Conservation (phyloP, 352 stramenopile species). For the Thalassiosira hispida region DNA sequence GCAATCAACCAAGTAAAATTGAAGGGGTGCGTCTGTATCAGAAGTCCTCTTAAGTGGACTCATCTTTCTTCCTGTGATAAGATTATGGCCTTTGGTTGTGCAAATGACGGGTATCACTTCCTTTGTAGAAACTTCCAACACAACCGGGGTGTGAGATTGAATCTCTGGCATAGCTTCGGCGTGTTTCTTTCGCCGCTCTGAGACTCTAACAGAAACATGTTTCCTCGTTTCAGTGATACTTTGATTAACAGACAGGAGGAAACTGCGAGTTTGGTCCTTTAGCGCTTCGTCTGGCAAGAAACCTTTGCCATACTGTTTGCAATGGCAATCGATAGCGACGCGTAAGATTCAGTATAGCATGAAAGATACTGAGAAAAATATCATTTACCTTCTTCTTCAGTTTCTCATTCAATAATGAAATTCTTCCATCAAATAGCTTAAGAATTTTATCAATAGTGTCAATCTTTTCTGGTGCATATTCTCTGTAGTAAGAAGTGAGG, state of each 20-base stretch:
- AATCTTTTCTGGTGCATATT: slow-evolving; percentile 76
- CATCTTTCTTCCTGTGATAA: slow-evolving; percentile 32
- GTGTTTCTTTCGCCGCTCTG: slow-evolving; percentile 44
- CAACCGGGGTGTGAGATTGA: slow-evolving; percentile 36
- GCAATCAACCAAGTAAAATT: slow-evolving; percentile 81
- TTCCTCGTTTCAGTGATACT: slow-evolving; percentile 53
- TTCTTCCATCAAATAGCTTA: slow-evolving; percentile 70
- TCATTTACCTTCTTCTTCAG: slow-evolving; percentile 71
- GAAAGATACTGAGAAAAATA: neutral
- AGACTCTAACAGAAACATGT: slow-evolving; percentile 43
- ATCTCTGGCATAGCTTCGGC: slow-evolving; percentile 6
- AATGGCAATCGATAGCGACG: neutral
- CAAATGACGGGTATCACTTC: slow-evolving; percentile 79
- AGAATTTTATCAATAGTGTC: slow-evolving; percentile 76
- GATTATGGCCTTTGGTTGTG: slow-evolving; percentile 61
- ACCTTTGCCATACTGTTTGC: slow-evolving; percentile 46
- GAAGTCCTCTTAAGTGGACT: neutral
- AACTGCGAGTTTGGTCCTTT: slow-evolving; percentile 50
- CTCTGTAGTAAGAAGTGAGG: slow-evolving; percentile 78
- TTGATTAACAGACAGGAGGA: slow-evolving; percentile 61
- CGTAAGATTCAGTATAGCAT: neutral
- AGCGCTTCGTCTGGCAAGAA: slow-evolving; percentile 51
- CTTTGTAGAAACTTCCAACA: slow-evolving; percentile 66
- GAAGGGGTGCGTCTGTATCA: slow-evolving; percentile 33
- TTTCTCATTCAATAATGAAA: slow-evolving; percentile 77